Conservation (phyloP, 768 basidiomycete genomes). For the Roridomyces roridus region DNA sequence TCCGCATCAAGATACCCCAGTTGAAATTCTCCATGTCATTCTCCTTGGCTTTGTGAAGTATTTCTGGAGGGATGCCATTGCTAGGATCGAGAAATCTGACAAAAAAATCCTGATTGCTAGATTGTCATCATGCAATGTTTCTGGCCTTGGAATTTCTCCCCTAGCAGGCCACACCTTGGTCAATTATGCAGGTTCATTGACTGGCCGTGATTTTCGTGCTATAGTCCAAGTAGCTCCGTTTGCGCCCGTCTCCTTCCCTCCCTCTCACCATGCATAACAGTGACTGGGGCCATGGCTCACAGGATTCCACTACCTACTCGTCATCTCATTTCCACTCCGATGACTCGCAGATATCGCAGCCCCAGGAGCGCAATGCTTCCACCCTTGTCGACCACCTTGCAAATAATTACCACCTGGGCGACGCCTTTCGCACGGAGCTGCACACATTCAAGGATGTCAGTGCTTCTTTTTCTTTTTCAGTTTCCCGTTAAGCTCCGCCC, state of each 20-base stretch:
- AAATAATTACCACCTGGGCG: not conserved
- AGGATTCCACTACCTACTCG: not conserved
- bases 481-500: not conserved
- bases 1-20: slow-evolving; percentile 49
- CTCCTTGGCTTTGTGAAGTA: slow-evolving; percentile 56
- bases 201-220: slow-evolving; percentile 39
- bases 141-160: slow-evolving; percentile 37
- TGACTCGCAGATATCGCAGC: not conserved
- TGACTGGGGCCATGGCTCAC: no score
- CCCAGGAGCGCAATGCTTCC: no score
- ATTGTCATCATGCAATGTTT: slow-evolving; percentile 36
- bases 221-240: slow-evolving; percentile 44
- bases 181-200: slow-evolving; percentile 42
- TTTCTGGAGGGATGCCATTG: slow-evolving; percentile 48
- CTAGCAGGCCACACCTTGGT: slow-evolving; percentile 41
- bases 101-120: slow-evolving; percentile 34
- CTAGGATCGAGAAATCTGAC: slow-evolving; percentile 27
- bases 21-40: slow-evolving; percentile 51
- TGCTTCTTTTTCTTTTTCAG: not conserved
- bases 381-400: not conserved
- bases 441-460: slow-evolving; percentile 3
- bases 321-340: not conserved
- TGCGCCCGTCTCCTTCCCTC: no score
- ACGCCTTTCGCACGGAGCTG: not conserved
- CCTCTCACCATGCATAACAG: no score